Conservation (phyloP, 345 rosid genomes). For the Citrus cavaleriei region DNA sequence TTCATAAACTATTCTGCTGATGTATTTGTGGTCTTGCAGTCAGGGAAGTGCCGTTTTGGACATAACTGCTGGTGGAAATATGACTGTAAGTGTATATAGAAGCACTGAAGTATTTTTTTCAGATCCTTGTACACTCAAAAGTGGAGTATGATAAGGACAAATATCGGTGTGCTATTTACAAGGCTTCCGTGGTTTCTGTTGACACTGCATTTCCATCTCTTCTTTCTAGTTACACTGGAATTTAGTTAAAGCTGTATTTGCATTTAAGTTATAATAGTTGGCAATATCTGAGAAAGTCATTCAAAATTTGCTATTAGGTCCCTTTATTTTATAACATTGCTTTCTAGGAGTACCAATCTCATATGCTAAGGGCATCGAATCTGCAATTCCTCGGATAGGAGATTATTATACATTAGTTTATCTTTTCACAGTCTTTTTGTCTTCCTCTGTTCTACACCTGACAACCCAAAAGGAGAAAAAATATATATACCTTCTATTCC, state of each 20-base stretch:
- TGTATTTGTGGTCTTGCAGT: conserved; percentile 34
- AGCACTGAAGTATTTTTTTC: not conserved
- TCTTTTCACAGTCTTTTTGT: not conserved
- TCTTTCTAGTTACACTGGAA: not conserved
- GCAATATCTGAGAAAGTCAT: not conserved
- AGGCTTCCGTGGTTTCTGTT: not conserved
- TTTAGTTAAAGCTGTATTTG: not conserved
- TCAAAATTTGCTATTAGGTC: not conserved
- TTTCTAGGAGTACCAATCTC: too few relatives aligned
- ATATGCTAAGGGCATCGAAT: not conserved
- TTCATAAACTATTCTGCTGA: conserved; percentile 13
- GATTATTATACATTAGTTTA: not conserved
- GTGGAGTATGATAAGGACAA: not conserved
- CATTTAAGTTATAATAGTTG: not conserved
- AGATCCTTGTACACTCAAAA: not conserved
- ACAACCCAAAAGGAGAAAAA: too few relatives aligned
- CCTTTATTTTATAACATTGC: not conserved
- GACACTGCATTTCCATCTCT: not conserved
- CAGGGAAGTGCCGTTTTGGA: conserved; percentile 79
- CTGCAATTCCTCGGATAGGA: not conserved
- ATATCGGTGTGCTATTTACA: not conserved
- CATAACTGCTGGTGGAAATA: conserved; percentile 72
- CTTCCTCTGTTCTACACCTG: not conserved
- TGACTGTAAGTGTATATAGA: conserved; percentile 47
- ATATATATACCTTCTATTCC: too few relatives aligned